A percentile compares a stretch with the other conserved stretches of the same genome.
These are phyloP conservation scores for Noccaea bulbosa DNA, from an alignment of 345 rosid species.

Conservation along the genomic window DNA sequence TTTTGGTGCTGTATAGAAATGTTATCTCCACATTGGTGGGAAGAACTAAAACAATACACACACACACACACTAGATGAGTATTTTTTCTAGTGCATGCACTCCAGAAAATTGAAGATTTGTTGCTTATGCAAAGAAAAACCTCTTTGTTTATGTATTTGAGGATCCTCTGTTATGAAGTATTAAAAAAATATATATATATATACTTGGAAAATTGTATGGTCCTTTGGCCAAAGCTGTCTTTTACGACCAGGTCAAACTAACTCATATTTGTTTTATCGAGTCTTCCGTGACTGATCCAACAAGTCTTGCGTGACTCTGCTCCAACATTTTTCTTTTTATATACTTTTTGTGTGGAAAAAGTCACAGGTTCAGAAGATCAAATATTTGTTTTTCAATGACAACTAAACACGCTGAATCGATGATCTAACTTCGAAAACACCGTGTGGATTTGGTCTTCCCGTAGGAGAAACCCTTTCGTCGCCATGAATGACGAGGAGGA, in stretches of 20 bases:
- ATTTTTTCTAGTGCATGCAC: background rate
- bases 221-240: constrained; percentile 3
- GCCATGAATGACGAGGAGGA: constrained; percentile 21
- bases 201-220: background rate
- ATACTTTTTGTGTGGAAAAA: background rate
- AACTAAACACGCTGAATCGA: background rate
- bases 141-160: background rate
- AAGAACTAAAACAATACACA: background rate
- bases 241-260: constrained; percentile 1
- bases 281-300: background rate
- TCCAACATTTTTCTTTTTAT: background rate
- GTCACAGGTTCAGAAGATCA: background rate
- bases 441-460: background rate
- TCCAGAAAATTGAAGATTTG: too few relatives aligned
- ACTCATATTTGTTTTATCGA: constrained; percentile 1
- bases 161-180: too few relatives aligned
- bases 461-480: background rate
- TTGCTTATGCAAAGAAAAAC: background rate
- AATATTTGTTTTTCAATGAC: background rate
- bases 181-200: too few relatives aligned
- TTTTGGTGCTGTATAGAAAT: background rate
- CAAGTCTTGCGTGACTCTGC: constrained; percentile 2
- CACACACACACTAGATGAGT: background rate
- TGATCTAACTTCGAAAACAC: constrained; percentile 2
- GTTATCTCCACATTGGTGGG: background rate